Evolutionary conservation across 441 rosid species (phyloP).

Genomic region (Iberis amara): DNA sequence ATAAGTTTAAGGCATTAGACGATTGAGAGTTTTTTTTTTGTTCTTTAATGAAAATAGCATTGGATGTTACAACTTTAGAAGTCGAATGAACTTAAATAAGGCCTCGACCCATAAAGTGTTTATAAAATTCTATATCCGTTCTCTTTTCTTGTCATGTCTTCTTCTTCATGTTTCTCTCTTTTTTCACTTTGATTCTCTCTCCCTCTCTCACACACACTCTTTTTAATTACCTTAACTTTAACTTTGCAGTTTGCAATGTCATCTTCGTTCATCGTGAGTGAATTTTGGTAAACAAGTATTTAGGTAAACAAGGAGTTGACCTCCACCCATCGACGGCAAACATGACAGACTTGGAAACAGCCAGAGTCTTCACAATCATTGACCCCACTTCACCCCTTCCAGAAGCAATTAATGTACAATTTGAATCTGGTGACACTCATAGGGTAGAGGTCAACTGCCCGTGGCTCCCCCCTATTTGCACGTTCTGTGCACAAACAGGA

Average conservation of each 20-base stretch:
- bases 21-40: constrained; percentile 14
- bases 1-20: constrained; percentile 25
- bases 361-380: no score
- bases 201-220: not conserved
- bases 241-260: constrained; percentile 27
- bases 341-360: no score
- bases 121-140: constrained; percentile 21
- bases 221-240: constrained; percentile 6
- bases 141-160: constrained; percentile 28
- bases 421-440: no score
- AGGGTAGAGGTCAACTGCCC: no score
- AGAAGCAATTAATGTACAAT: no score
- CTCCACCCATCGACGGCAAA: no score
- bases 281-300: constrained; percentile 11
- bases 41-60: constrained; percentile 2
- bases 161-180: constrained; percentile 35
- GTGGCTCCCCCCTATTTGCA: no score
- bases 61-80: constrained; percentile 27
- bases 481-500: no score
- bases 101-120: constrained; percentile 29
- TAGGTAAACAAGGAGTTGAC: no score
- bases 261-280: constrained; percentile 12
- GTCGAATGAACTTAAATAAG: constrained; percentile 30
- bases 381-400: no score
- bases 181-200: constrained; percentile 9